phyloP scores from a whole-genome alignment of 805 yeast species.

The Saturnispora zaruensis region DNA sequence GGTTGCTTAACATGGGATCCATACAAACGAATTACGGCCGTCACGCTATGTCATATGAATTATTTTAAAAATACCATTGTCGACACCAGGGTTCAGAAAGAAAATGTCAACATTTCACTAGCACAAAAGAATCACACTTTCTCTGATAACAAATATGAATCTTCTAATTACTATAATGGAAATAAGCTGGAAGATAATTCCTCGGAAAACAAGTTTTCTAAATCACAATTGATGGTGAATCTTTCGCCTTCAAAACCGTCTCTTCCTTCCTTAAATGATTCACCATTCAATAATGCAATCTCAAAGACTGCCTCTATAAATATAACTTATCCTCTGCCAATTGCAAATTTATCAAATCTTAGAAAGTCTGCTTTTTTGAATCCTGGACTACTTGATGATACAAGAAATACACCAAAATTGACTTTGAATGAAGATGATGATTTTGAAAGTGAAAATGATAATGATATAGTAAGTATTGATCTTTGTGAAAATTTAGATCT shows the following conservation, averaged over 20 bases:
- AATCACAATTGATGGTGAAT: conserved; percentile 8
- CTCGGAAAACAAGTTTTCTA: background rate
- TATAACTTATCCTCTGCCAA: background rate
- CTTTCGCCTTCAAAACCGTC: conserved; percentile 2
- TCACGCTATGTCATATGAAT: conserved; percentile 37
- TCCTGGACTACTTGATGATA: background rate
- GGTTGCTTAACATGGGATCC: conserved; percentile 76
- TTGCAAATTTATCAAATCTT: conserved; percentile 4
- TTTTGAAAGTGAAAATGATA: conserved; percentile 5
- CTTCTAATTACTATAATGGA: background rate
- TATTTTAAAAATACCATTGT: conserved; percentile 43
- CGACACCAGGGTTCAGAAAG: conserved; percentile 16
- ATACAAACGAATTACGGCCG: conserved; percentile 45
- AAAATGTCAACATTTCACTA: conserved; percentile 7
- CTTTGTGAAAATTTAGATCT: background rate
- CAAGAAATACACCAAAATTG: background rate
- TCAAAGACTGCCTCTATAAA: background rate
- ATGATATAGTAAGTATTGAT: background rate
- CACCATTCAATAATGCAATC: background rate
- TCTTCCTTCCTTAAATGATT: background rate
- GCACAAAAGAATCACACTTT: background rate
- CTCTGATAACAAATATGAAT: background rate
- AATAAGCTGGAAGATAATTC: background rate
- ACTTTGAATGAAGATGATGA: conserved; percentile 3
- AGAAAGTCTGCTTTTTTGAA: background rate